Evolutionary conservation across 768 basidiomycete species (phyloP).

Genomic region (Trametes cubensis): DNA sequence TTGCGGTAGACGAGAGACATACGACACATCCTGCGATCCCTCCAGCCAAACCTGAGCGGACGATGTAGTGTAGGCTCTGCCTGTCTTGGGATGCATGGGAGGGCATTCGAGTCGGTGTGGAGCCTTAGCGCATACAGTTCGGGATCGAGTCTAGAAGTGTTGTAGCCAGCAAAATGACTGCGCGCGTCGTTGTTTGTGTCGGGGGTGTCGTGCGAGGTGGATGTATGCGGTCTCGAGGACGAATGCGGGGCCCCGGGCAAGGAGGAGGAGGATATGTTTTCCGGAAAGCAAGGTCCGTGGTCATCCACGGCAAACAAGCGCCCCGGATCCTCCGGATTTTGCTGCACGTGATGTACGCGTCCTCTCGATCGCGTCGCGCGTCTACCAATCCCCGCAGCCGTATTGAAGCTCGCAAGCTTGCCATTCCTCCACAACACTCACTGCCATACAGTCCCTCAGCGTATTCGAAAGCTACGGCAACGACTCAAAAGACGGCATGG

Average conservation of each 20-base stretch:
- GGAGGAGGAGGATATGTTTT: slow-evolving; percentile 1
- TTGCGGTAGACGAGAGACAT: slow-evolving; percentile 38
- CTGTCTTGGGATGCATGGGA: slow-evolving; percentile 48
- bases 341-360: slow-evolving; percentile 7
- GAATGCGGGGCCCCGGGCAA: slow-evolving; percentile 11
- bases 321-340: not conserved
- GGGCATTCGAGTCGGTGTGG: slow-evolving; percentile 52
- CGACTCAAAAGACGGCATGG: slow-evolving; percentile 7
- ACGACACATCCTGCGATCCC: slow-evolving; percentile 94
- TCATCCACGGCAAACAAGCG: not conserved
- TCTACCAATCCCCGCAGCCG: not conserved
- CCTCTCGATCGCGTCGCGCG: slow-evolving; percentile 3
- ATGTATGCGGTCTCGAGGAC: not conserved
- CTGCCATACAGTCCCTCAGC: not conserved
- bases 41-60: slow-evolving; percentile 88
- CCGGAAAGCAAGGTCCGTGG: not conserved
- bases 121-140: slow-evolving; percentile 10
- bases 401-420: not conserved
- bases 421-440: not conserved
- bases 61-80: slow-evolving; percentile 33
- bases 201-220: not conserved
- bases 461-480: too few species aligned
- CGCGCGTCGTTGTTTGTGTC: not conserved
- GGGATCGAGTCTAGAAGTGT: not conserved
- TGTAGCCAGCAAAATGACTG: not conserved